Percentiles rank a stretch among this genome's conserved stretches.
These are phyloP conservation scores for Nannizzia gypsea DNA, from an alignment of 2,329 filamentous ascomycete species.

Conservation along the genomic window DNA sequence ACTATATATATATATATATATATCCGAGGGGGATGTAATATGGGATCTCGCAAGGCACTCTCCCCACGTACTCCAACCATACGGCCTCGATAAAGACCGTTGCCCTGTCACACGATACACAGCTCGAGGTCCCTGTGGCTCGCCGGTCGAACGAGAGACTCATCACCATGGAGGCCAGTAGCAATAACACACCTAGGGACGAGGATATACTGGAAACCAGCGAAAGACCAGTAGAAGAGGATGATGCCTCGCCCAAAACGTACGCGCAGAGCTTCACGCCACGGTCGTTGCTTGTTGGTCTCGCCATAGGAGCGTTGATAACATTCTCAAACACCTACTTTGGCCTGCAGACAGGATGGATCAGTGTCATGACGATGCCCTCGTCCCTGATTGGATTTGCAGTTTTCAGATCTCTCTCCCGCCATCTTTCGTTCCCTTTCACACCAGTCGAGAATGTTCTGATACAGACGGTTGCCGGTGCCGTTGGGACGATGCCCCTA, in stretches of 20 bases:
- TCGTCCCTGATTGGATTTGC: constrained; percentile 89
- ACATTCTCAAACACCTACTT: constrained; percentile 99
- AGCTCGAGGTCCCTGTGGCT: not conserved
- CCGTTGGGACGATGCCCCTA: constrained; percentile 91
- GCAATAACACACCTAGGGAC: not conserved
- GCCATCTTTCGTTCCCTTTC: constrained; percentile 66
- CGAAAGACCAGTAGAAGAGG: not conserved
- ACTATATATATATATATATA: not conserved
- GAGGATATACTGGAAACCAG: not conserved
- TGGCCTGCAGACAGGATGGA: constrained; percentile 80
- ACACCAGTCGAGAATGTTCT: constrained; percentile 93
- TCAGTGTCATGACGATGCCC: constrained; percentile 91
- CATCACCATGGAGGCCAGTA: not conserved
- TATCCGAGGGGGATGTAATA: not conserved
- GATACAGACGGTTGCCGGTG: constrained; percentile 88
- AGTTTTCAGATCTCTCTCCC: constrained; percentile 70
- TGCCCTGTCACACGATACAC: not conserved
- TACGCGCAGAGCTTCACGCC: constrained; percentile 60
- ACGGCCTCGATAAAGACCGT: not conserved
- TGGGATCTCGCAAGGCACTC: not conserved
- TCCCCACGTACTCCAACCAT: too few species aligned
- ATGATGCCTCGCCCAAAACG: constrained; percentile 10
- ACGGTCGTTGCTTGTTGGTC: constrained; percentile 66
- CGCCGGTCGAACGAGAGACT: not conserved
- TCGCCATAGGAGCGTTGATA: constrained; percentile 77